These are phyloP conservation scores for Paracoccidioides lutzii DNA, from an alignment of 2,329 filamentous ascomycete genomes.

Conservation along the genomic window DNA sequence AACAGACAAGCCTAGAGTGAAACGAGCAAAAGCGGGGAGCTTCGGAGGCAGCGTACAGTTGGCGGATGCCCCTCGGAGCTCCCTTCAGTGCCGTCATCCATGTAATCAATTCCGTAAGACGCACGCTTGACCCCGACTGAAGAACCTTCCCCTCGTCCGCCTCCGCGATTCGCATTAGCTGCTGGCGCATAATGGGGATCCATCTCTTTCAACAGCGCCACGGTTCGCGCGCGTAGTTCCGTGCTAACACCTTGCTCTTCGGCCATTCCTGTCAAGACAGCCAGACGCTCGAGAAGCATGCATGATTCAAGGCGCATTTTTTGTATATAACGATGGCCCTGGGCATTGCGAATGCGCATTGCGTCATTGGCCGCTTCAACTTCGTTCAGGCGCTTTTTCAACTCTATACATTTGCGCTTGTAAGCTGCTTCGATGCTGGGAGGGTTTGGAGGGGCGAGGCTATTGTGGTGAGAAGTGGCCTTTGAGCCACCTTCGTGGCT, in stretches of 20 bases:
- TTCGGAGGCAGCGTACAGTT: conserved; percentile 21
- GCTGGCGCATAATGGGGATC: conserved; percentile 2
- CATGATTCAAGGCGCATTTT: conserved; percentile 62
- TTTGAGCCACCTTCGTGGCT: background rate
- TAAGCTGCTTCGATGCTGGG: conserved; percentile 94
- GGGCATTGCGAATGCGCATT: conserved; percentile 62
- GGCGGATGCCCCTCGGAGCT: conserved; percentile 33
- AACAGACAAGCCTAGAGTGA: background rate
- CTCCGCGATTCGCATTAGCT: background rate
- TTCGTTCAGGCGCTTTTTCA: conserved; percentile 82
- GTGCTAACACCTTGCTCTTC: conserved; percentile 18
- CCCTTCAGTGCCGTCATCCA: conserved; percentile 33
- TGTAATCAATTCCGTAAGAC: conserved; percentile 16
- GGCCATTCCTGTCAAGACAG: conserved; percentile 30
- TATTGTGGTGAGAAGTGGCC: conserved; percentile 15
- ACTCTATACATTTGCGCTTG: conserved; percentile 87
- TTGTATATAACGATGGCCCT: conserved; percentile 73
- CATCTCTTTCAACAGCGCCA: conserved; percentile 21
- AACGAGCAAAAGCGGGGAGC: conserved; percentile 1
- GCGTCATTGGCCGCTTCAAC: conserved; percentile 86
- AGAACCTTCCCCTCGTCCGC: conserved; percentile 2
- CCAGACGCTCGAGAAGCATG: conserved; percentile 30
- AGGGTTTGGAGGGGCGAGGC: conserved; percentile 41
- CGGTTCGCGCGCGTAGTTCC: conserved; percentile 26
- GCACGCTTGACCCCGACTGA: conserved; percentile 3